Evolutionary conservation across 257 asterid genomes (phyloP).

Genomic region (Nicotiana benthamiana): DNA sequence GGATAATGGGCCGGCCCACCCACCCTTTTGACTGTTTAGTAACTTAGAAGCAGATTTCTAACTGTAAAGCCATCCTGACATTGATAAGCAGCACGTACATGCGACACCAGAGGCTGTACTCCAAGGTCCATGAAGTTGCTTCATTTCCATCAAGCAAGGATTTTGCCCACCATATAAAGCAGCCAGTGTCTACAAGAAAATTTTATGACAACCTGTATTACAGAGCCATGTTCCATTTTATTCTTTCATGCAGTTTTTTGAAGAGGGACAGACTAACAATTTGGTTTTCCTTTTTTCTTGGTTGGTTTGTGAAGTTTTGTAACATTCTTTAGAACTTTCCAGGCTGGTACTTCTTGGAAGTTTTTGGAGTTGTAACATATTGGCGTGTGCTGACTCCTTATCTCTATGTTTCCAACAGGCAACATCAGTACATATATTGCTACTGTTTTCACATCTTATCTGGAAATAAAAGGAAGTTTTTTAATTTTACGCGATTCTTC

Average conservation of each 20-base stretch:
- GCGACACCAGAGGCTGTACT: neutral
- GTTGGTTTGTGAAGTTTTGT: neutral
- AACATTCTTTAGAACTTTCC: neutral
- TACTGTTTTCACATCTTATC: neutral
- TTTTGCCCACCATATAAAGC: neutral
- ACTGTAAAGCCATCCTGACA: neutral
- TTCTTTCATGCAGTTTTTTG: neutral
- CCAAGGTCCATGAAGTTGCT: neutral
- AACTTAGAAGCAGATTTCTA: neutral
- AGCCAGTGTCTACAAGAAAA: neutral
- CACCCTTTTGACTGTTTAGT: neutral
- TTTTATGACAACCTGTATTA: neutral
- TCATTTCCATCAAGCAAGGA: neutral
- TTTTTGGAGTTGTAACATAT: neutral
- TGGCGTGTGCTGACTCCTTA: neutral
- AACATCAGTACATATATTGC: neutral
- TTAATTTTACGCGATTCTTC: neutral
- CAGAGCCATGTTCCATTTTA: neutral
- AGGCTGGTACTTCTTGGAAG: neutral
- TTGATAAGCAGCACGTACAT: neutral
- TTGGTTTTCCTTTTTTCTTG: neutral
- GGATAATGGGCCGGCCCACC: neutral
- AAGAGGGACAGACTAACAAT: neutral
- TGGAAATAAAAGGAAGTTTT: neutral
- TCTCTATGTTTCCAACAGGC: neutral